phyloP scores from a whole-genome alignment of 805 yeast genomes.

The Aciculoconidium aculeatum region DNA sequence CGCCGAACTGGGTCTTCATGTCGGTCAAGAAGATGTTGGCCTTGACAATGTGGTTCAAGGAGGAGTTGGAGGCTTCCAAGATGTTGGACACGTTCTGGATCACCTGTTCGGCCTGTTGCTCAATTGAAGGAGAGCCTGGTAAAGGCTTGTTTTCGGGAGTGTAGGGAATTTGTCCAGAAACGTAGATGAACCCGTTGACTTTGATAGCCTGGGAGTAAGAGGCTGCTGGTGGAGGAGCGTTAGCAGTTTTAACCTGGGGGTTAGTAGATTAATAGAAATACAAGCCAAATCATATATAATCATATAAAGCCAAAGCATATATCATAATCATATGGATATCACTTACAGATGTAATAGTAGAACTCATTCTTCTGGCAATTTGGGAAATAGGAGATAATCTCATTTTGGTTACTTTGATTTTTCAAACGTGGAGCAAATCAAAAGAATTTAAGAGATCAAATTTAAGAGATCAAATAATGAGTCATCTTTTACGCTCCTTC shows the following conservation, averaged over 20 bases:
- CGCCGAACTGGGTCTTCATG: slow-evolving; percentile 71
- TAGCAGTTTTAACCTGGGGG: slow-evolving; percentile 52
- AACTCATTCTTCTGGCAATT: slow-evolving; percentile 21
- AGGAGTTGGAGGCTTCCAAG: slow-evolving; percentile 79
- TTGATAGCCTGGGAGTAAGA: slow-evolving; percentile 94
- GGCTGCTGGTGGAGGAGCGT: slow-evolving; percentile 96
- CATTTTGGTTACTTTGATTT: slow-evolving; percentile 13
- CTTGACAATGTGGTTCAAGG: slow-evolving; percentile 79
- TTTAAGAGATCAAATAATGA: background rate
- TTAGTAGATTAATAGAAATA: no score
- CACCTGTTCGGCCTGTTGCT: slow-evolving; percentile 73
- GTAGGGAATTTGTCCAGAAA: slow-evolving; percentile 93
- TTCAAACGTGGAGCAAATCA: slow-evolving; percentile 1
- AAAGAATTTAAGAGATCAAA: background rate
- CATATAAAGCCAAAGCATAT: no score
- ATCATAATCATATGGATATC: no score
- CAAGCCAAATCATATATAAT: no score
- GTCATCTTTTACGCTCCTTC: background rate
- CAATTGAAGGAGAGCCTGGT: slow-evolving; percentile 58
- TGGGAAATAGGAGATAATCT: slow-evolving; percentile 16
- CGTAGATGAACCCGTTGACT: slow-evolving; percentile 80
- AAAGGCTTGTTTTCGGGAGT: slow-evolving; percentile 77
- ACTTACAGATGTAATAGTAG: slow-evolving; percentile 29
- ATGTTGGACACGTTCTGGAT: slow-evolving; percentile 64
- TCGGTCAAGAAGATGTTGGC: slow-evolving; percentile 87